phyloP scores from a whole-genome alignment of 2,329 filamentous ascomycete genomes.

The Fonsecaea nubica region DNA sequence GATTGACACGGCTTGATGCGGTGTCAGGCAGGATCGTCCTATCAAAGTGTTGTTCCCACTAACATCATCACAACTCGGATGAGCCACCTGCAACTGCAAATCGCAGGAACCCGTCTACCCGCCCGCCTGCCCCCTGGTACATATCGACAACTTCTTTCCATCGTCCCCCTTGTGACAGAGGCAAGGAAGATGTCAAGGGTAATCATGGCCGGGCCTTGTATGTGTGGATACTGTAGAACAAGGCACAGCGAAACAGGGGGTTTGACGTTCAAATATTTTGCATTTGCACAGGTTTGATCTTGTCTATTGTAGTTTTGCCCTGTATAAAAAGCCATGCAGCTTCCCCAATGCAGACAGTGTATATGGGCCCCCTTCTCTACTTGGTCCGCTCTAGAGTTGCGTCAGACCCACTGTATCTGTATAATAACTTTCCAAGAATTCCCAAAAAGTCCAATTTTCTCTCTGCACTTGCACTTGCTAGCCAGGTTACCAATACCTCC shows the following conservation, averaged over 20 bases:
- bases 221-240: not conserved
- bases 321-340: not conserved
- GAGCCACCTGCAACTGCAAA: not conserved
- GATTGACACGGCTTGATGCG: constrained; percentile 11
- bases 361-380: too few species aligned
- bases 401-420: not conserved
- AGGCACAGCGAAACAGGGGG: not conserved
- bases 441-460: not conserved
- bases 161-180: not conserved
- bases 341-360: not conserved
- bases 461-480: too few species aligned
- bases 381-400: too few species aligned
- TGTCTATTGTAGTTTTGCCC: not conserved
- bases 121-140: not conserved
- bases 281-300: not conserved
- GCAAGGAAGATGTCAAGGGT: not conserved
- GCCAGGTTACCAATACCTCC: not conserved
- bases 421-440: constrained; percentile 1
- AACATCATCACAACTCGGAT: not conserved
- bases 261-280: not conserved
- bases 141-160: not conserved
- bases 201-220: not conserved
- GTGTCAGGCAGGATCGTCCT: not conserved
- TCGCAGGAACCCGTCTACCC: not conserved
- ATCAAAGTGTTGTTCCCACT: not conserved